Evolutionary conservation across 768 basidiomycete species (phyloP).

Genomic region (Psilocybe cubensis): DNA sequence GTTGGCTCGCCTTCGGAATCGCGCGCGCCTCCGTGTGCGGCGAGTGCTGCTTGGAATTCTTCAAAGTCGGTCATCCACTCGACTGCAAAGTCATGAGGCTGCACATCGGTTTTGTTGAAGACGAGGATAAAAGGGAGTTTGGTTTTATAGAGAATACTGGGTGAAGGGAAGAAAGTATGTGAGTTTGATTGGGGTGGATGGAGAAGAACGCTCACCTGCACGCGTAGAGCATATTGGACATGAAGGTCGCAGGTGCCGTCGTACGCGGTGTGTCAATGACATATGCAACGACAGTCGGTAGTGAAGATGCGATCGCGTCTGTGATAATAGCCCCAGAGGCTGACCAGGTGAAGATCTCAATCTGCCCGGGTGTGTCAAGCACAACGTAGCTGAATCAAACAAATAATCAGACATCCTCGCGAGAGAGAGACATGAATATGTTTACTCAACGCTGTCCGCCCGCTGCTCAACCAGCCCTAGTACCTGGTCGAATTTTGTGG

Average conservation of each 20-base stretch:
- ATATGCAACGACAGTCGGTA: slow-evolving; percentile 96
- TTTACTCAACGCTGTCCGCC: slow-evolving; percentile 86
- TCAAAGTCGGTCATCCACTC: slow-evolving; percentile 99
- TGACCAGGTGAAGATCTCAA: slow-evolving; percentile 99
- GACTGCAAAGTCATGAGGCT: slow-evolving; percentile 86
- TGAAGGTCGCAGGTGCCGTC: slow-evolving; percentile 94
- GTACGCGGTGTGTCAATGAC: slow-evolving; percentile 97
- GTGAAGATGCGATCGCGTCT: slow-evolving; percentile 89
- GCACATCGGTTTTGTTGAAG: slow-evolving; percentile 98
- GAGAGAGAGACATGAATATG: background rate
- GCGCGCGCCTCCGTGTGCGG: slow-evolving; percentile 64
- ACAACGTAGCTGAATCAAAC: slow-evolving; percentile 77
- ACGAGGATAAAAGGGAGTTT: slow-evolving; percentile 96
- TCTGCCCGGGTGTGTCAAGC: slow-evolving; percentile 97
- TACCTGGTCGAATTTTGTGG: slow-evolving; percentile 99
- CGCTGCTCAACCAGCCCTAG: slow-evolving; percentile 89
- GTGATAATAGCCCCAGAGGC: slow-evolving; percentile 99
- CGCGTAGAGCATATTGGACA: slow-evolving; percentile 99
- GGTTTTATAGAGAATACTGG: slow-evolving; percentile 95
- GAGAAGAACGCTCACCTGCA: slow-evolving; percentile 71
- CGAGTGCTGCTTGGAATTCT: slow-evolving; percentile 87
- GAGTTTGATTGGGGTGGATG: background rate
- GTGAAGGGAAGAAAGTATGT: background rate
- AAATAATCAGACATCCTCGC: background rate
- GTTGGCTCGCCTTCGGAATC: slow-evolving; percentile 90